phyloP scores from a whole-genome alignment of 129 eudicot genomes.

The Daucus carota region DH1_v3.0 NC_030382.2:12337001-12337500 shows the following conservation, averaged over 20 bases:
- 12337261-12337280: too few species aligned
- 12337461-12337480: too few species aligned
- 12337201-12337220: not conserved
- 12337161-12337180: slow-evolving; percentile 13
- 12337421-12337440: too few species aligned
- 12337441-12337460: too few species aligned
- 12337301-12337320: too few species aligned
- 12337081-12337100: slow-evolving; percentile 27
- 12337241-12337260: not conserved
- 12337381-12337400: too few species aligned
- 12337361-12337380: too few species aligned
- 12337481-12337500: too few species aligned
- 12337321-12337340: too few species aligned
- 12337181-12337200: slow-evolving; percentile 2
- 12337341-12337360: too few species aligned
- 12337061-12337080: slow-evolving; percentile 23
- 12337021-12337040: not conserved
- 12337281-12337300: too few species aligned
- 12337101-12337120: slow-evolving; percentile 11
- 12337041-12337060: slow-evolving; percentile 25
- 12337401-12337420: too few species aligned
- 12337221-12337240: not conserved
- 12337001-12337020: slow-evolving; percentile 11
- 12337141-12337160: slow-evolving; percentile 4
- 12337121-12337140: slow-evolving; percentile 14